Evolutionary conservation across 1,284 basidiomycete genomes (phyloP).

Genomic region (Cronartium quercuum): DNA sequence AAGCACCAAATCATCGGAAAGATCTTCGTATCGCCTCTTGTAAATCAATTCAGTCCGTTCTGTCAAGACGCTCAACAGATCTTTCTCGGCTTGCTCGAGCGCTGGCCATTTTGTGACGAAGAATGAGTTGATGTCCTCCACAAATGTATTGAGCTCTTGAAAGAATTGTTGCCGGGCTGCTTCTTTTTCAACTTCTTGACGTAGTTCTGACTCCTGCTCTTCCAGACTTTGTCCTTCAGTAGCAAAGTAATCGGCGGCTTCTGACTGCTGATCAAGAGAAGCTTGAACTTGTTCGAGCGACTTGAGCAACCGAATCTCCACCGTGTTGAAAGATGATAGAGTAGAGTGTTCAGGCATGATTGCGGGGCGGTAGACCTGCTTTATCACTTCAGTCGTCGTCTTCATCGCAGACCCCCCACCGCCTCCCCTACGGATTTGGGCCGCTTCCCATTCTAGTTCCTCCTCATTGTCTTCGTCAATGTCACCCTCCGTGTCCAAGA

Average conservation of each 20-base stretch:
- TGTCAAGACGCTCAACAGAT: conserved; percentile 65
- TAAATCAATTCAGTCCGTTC: conserved; percentile 67
- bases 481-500: conserved; percentile 67
- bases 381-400: conserved; percentile 45
- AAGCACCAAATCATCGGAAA: conserved; percentile 70
- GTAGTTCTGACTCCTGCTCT: conserved; percentile 68
- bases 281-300: conserved; percentile 53
- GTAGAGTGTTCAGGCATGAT: conserved; percentile 46
- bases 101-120: conserved; percentile 86
- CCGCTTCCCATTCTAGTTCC: conserved; percentile 79
- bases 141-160: conserved; percentile 71
- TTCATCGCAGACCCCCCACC: conserved; percentile 39
- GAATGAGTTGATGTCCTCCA: conserved; percentile 79
- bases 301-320: conserved; percentile 59
- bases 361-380: conserved; percentile 64
- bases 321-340: conserved; percentile 55
- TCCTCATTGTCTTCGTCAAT: conserved; percentile 70
- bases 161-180: conserved; percentile 85
- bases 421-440: conserved; percentile 70
- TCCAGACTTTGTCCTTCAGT: conserved; percentile 68
- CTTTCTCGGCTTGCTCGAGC: conserved; percentile 77
- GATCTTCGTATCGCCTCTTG: conserved; percentile 63
- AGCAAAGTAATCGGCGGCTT: conserved; percentile 54
- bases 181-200: conserved; percentile 68
- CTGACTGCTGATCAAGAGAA: conserved; percentile 55